These are phyloP conservation scores for Rhododendron henanense DNA, from an alignment of 148 eudicot genomes.

Conservation along the genomic window DNA sequence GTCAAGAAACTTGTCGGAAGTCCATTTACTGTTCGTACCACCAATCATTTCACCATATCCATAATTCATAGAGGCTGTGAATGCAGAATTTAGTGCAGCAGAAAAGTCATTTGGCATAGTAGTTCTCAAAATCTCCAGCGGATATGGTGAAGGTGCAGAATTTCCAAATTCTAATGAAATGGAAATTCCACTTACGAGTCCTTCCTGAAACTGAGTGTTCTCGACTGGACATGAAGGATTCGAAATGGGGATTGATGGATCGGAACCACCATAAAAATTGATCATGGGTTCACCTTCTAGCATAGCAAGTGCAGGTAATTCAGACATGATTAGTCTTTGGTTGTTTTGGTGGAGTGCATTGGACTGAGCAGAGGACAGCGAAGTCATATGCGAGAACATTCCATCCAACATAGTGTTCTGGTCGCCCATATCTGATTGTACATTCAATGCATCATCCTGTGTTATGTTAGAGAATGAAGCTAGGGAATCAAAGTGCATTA, in stretches of 20 bases:
- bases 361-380: slow-evolving; percentile 26
- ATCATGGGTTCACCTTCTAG: slow-evolving; percentile 34
- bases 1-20: slow-evolving; percentile 24
- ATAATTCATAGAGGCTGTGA: slow-evolving; percentile 21
- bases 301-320: slow-evolving; percentile 40
- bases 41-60: slow-evolving; percentile 30
- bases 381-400: slow-evolving; percentile 24
- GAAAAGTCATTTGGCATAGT: slow-evolving; percentile 23
- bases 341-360: slow-evolving; percentile 23
- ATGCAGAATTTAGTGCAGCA: slow-evolving; percentile 31
- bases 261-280: slow-evolving; percentile 13
- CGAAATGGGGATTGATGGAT: slow-evolving; percentile 8
- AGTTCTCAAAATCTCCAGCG: slow-evolving; percentile 21
- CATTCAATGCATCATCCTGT: slow-evolving; percentile 28
- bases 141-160: slow-evolving; percentile 21
- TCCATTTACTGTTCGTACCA: slow-evolving; percentile 42
- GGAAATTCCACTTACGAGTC: slow-evolving; percentile 23
- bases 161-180: slow-evolving; percentile 23
- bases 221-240: slow-evolving; percentile 1
- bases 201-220: slow-evolving; percentile 21
- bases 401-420: slow-evolving; percentile 25
- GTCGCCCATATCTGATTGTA: slow-evolving; percentile 23
- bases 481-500: slow-evolving; percentile 4
- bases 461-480: slow-evolving; percentile 18
- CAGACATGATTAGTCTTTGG: slow-evolving; percentile 37